phyloP scores from a whole-genome alignment of 2,329 filamentous ascomycete species.

The Acephala macrosclerotiorum region DNA sequence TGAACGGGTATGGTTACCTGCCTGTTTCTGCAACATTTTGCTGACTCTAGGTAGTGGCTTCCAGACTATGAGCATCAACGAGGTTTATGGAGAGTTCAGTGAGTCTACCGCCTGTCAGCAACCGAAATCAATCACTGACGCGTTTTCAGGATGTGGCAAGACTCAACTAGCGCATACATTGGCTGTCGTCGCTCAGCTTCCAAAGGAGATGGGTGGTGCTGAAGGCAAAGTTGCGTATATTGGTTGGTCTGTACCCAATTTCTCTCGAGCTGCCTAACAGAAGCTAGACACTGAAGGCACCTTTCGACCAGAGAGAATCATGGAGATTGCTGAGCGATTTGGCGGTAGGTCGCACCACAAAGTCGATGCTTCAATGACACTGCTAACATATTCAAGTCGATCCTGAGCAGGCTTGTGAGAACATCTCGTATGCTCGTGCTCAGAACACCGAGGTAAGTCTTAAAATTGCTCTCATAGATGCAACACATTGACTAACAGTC shows the following conservation, averaged over 20 bases:
- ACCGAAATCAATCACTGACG: background rate
- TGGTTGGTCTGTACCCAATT: conserved; percentile 48
- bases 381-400: conserved; percentile 52
- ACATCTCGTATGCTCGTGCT: conserved; percentile 70
- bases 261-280: conserved; percentile 13
- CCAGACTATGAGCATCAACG: conserved; percentile 74
- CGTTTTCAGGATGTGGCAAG: conserved; percentile 63
- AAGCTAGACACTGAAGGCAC: conserved; percentile 64
- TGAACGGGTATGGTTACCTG: conserved; percentile 59
- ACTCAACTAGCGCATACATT: conserved; percentile 75
- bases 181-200: conserved; percentile 66
- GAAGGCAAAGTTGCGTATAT: conserved; percentile 76
- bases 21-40: background rate
- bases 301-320: conserved; percentile 71
- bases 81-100: conserved; percentile 67
- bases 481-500: conserved; percentile 14
- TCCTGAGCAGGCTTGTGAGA: conserved; percentile 65
- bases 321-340: conserved; percentile 72
- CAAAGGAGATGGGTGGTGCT: conserved; percentile 68
- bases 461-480: too few relatives aligned
- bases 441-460: conserved; percentile 65
- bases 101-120: conserved; percentile 23
- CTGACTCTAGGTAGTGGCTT: conserved; percentile 58
- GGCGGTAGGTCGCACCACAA: conserved; percentile 47
- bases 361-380: background rate